Evolutionary conservation across 1,139 yeast genomes (phyloP).

Genomic region (Casaregolazyma lundiana): DNA sequence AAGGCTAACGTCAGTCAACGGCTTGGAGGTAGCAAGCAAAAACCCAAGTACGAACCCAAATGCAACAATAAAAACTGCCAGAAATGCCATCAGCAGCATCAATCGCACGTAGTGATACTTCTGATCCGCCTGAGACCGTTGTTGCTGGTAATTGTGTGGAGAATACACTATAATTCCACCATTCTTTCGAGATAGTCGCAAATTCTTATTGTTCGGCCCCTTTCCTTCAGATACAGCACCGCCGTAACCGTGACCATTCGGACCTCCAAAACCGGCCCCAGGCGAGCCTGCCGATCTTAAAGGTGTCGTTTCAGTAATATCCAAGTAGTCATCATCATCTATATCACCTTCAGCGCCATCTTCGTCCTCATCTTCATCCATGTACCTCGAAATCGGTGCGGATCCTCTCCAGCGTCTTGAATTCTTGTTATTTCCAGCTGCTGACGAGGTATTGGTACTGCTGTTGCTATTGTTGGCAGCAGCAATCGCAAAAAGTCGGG

Average conservation of each 20-base stretch:
- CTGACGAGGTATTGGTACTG: no score
- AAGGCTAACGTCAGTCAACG: slow-evolving; percentile 63
- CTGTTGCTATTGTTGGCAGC: slow-evolving; percentile 7
- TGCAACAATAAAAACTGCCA: slow-evolving; percentile 27
- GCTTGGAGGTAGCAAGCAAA: slow-evolving; percentile 80
- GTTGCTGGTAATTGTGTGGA: slow-evolving; percentile 33
- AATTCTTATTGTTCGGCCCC: slow-evolving; percentile 11
- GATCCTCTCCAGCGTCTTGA: slow-evolving; percentile 26
- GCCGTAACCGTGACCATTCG: neutral
- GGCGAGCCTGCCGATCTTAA: slow-evolving; percentile 20
- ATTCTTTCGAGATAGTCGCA: slow-evolving; percentile 22
- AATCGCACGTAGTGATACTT: slow-evolving; percentile 27
- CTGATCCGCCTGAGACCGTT: slow-evolving; percentile 18
- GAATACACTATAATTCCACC: slow-evolving; percentile 26
- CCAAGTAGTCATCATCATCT: slow-evolving; percentile 29
- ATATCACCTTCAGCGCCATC: slow-evolving; percentile 27
- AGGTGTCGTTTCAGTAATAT: slow-evolving; percentile 32
- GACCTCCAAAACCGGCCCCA: neutral
- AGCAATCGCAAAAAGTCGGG: slow-evolving; percentile 10
- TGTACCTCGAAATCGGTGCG: slow-evolving; percentile 15
- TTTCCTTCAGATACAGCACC: slow-evolving; percentile 1
- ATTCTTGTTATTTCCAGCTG: slow-evolving; percentile 26
- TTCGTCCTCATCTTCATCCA: slow-evolving; percentile 24
- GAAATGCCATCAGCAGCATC: slow-evolving; percentile 28
- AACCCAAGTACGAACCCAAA: slow-evolving; percentile 81